phyloP scores from a whole-genome alignment of 805 yeast species.

The Candida chauliodis region DNA sequence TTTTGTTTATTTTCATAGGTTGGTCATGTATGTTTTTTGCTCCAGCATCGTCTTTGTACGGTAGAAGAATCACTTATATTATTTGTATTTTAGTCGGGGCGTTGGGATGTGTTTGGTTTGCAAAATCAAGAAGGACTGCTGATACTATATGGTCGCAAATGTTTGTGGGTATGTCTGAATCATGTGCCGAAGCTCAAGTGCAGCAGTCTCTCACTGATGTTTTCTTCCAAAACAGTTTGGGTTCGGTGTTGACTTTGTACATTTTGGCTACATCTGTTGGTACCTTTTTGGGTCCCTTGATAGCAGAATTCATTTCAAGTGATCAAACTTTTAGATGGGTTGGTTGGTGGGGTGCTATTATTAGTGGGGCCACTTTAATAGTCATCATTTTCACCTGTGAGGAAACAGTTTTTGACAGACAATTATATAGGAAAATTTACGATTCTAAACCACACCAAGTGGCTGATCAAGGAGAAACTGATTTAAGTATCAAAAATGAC shows the following conservation, averaged over 20 bases:
- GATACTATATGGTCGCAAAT: slow-evolving; percentile 48
- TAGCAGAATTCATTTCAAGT: slow-evolving; percentile 54
- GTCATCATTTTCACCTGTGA: slow-evolving; percentile 46
- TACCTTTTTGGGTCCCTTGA: slow-evolving; percentile 55
- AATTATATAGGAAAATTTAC: background rate
- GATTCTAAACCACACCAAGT: background rate
- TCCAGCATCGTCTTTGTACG: slow-evolving; percentile 42
- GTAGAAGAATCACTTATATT: slow-evolving; percentile 41
- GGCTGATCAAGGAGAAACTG: background rate
- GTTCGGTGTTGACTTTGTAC: slow-evolving; percentile 51
- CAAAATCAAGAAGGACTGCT: slow-evolving; percentile 28
- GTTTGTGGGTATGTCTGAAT: slow-evolving; percentile 37
- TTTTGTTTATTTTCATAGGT: slow-evolving; percentile 43
- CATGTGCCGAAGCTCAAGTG: slow-evolving; percentile 44
- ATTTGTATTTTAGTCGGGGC: slow-evolving; percentile 38
- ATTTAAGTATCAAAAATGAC: background rate
- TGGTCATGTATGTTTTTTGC: slow-evolving; percentile 42
- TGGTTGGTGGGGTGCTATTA: slow-evolving; percentile 44
- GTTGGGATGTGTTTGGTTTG: slow-evolving; percentile 45
- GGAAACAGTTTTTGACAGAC: slow-evolving; percentile 49
- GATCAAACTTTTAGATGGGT: slow-evolving; percentile 54
- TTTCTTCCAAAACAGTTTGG: slow-evolving; percentile 43
- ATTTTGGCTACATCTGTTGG: slow-evolving; percentile 52
- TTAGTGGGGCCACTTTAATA: slow-evolving; percentile 42
- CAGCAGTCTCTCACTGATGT: slow-evolving; percentile 36